A percentile compares a stretch with the other conserved stretches of the same genome.
Evolutionary conservation across 2,329 filamentous ascomycete species (phyloP).

Genomic region (Fusarium sp.): DNA sequence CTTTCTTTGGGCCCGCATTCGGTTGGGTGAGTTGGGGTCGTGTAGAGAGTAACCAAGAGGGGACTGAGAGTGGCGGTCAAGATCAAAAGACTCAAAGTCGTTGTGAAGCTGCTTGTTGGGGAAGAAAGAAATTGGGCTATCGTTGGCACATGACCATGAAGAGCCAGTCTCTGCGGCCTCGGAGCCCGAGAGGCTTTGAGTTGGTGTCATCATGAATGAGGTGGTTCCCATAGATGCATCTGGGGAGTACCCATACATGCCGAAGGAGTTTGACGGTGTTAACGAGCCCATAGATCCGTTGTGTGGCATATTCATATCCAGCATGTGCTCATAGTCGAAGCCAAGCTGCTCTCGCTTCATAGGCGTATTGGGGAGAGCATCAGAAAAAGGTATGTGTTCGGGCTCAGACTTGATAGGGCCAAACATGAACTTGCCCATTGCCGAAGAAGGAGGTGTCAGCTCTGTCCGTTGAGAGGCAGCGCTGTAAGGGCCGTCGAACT

Average conservation of each 20-base stretch:
- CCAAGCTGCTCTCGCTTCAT: constrained; percentile 52
- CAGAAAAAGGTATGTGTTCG: constrained; percentile 49
- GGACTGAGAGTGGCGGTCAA: constrained; percentile 53
- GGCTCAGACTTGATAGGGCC: constrained; percentile 50
- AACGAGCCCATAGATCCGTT: constrained; percentile 52
- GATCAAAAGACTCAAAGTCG: constrained; percentile 50
- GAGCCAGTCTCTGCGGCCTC: constrained; percentile 53
- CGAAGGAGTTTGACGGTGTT: constrained; percentile 52
- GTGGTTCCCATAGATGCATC: constrained; percentile 48
- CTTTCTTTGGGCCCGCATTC: constrained; percentile 52
- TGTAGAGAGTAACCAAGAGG: constrained; percentile 50
- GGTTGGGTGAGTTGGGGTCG: constrained; percentile 49
- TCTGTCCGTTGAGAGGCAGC: constrained; percentile 46
- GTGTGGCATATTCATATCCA: constrained; percentile 52
- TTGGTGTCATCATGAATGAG: constrained; percentile 55
- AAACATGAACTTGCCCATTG: constrained; percentile 52
- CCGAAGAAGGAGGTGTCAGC: constrained; percentile 52
- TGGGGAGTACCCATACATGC: constrained; percentile 52
- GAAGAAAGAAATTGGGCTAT: constrained; percentile 57
- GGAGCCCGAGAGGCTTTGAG: constrained; percentile 54
- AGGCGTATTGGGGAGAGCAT: constrained; percentile 51
- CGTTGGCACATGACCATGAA: constrained; percentile 55
- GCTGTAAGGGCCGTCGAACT: constrained; percentile 52
- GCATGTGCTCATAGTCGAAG: constrained; percentile 54
- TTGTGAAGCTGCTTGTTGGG: constrained; percentile 48